A percentile compares a stretch with the other conserved stretches of the same genome.
These are phyloP conservation scores for Crucihimalaya himalaica DNA, from an alignment of 345 rosid species.

Conservation along the genomic window DNA sequence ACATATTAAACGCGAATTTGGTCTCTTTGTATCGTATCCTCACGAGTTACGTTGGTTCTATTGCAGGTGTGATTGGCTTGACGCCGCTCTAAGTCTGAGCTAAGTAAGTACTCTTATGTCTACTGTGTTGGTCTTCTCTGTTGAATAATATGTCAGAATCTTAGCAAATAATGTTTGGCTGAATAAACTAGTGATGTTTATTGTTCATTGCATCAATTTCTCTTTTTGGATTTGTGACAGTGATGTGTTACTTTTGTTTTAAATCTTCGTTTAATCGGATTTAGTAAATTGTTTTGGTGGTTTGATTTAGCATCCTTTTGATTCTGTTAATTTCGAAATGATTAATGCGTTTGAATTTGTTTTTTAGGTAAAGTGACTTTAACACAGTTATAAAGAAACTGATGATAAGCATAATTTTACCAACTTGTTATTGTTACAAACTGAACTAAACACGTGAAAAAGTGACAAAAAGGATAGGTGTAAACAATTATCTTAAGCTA, in stretches of 20 bases:
- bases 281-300: slow-evolving; percentile 5
- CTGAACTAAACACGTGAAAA: not conserved
- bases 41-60: slow-evolving; percentile 10
- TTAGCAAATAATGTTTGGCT: slow-evolving; percentile 16
- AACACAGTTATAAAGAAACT: not conserved
- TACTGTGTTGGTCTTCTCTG: slow-evolving; percentile 29
- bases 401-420: not conserved
- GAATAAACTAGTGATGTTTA: slow-evolving; percentile 29
- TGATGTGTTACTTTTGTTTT: slow-evolving; percentile 6
- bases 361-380: not conserved
- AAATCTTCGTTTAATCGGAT: slow-evolving; percentile 2
- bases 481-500: not conserved
- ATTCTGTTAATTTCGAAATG: not conserved
- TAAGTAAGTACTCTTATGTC: slow-evolving; percentile 24
- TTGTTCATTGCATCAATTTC: slow-evolving; percentile 25
- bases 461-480: not conserved
- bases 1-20: not conserved
- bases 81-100: slow-evolving; percentile 33
- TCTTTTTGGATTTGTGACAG: not conserved
- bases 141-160: slow-evolving; percentile 6
- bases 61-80: slow-evolving; percentile 41
- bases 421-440: not conserved
- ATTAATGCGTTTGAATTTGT: not conserved
- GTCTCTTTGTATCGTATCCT: slow-evolving; percentile 1
- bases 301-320: not conserved